Evolutionary conservation across 257 asterid species (phyloP).

Genomic region (Penstemon barbatus): DNA sequence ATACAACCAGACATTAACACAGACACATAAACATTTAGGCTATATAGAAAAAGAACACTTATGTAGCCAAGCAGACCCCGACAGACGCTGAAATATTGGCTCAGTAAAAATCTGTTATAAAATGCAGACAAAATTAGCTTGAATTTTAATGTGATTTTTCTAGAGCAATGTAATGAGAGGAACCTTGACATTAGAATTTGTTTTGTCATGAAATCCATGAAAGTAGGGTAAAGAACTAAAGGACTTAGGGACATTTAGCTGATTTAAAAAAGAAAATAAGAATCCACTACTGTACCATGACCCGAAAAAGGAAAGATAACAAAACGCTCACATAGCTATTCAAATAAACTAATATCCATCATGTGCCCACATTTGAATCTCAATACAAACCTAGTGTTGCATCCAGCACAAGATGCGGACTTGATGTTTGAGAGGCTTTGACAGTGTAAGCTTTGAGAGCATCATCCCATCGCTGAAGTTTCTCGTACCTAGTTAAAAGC

Average conservation of each 20-base stretch:
- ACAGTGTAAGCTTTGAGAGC: slow-evolving; percentile 98
- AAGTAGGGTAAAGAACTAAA: no score
- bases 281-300: no score
- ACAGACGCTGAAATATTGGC: no score
- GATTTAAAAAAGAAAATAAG: no score
- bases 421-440: slow-evolving; percentile 83
- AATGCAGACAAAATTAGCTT: not conserved
- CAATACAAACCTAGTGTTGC: slow-evolving; percentile 87
- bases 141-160: not conserved
- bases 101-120: no score
- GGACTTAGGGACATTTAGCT: no score
- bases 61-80: slow-evolving; percentile 6
- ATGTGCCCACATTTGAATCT: slow-evolving; percentile 24
- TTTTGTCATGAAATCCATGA: not conserved
- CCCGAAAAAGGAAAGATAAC: not conserved
- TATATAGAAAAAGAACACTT: slow-evolving; percentile 3
- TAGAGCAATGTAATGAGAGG: not conserved
- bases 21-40: not conserved
- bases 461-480: slow-evolving; percentile 98
- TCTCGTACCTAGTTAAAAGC: slow-evolving; percentile 74
- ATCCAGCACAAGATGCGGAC: slow-evolving; percentile 73
- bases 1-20: slow-evolving; percentile 5
- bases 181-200: not conserved
- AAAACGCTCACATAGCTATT: slow-evolving; percentile 3
- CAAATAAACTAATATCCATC: slow-evolving; percentile 19